A percentile compares a stretch with the other conserved stretches of the same genome.
phyloP scores from a whole-genome alignment of 1,284 basidiomycete species.

The Fistulina hepatica region DNA sequence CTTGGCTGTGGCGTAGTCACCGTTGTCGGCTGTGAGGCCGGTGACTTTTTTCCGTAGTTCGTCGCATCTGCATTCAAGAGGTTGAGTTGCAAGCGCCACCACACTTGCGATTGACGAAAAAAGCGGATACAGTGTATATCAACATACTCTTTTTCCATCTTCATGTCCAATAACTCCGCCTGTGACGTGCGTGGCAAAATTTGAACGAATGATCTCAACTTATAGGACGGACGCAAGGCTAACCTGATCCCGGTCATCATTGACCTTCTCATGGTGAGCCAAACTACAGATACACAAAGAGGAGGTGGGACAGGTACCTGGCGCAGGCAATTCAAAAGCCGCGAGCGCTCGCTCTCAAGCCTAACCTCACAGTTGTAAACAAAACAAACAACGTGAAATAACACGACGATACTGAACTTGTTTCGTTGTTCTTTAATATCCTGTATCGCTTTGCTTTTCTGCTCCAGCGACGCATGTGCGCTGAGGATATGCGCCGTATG shows the following conservation, averaged over 20 bases:
- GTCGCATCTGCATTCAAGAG: conserved; percentile 34
- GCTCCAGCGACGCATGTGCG: conserved; percentile 63
- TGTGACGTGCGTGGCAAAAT: conserved; percentile 19
- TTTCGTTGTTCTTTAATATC: conserved; percentile 73
- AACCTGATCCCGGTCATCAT: conserved; percentile 70
- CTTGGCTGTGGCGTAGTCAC: conserved; percentile 64
- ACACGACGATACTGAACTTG: conserved; percentile 33
- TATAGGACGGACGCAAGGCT: conserved; percentile 8
- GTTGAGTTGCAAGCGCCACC: background rate
- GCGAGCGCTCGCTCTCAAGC: conserved; percentile 59
- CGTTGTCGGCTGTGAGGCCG: conserved; percentile 53
- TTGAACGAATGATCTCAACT: conserved; percentile 1
- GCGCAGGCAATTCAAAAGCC: conserved; percentile 52
- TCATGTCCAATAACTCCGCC: conserved; percentile 34
- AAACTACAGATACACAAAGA: background rate
- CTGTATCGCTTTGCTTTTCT: conserved; percentile 64
- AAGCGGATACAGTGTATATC: no score
- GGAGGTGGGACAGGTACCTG: conserved; percentile 34
- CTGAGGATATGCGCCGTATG: conserved; percentile 80
- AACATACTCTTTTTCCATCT: conserved; percentile 50
- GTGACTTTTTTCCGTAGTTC: conserved; percentile 57
- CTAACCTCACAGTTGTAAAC: conserved; percentile 24
- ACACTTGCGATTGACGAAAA: conserved; percentile 4
- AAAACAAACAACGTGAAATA: background rate
- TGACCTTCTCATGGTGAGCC: conserved; percentile 44